These are phyloP conservation scores for Trichoderma breve DNA, from an alignment of 2,329 filamentous ascomycete genomes.

Conservation along the genomic window DNA sequence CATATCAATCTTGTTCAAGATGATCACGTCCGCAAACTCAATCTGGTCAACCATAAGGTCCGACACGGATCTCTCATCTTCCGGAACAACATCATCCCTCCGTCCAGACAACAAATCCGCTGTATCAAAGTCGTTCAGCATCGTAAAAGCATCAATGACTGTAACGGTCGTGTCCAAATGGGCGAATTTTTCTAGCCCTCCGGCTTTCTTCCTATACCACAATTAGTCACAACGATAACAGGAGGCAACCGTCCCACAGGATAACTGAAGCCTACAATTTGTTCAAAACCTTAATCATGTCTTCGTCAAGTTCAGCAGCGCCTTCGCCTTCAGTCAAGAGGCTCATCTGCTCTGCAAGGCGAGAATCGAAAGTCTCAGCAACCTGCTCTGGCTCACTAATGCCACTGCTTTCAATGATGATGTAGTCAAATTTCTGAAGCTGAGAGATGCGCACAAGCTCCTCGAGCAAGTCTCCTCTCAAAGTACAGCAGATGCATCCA, in stretches of 20 bases:
- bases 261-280: constrained; percentile 32
- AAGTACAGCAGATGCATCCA: constrained; percentile 73
- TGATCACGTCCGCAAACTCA: constrained; percentile 71
- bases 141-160: constrained; percentile 70
- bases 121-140: constrained; percentile 71
- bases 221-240: neutral
- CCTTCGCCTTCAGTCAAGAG: constrained; percentile 33
- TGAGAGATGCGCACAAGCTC: constrained; percentile 64
- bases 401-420: constrained; percentile 69
- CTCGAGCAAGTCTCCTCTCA: constrained; percentile 67
- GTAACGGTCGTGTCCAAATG: constrained; percentile 70
- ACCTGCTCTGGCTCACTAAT: constrained; percentile 74
- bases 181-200: constrained; percentile 64
- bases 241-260: rapidly evolving
- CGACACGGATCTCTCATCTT: constrained; percentile 72
- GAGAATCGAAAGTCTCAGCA: constrained; percentile 67
- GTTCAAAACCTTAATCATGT: constrained; percentile 37
- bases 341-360: constrained; percentile 49
- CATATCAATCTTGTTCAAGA: constrained; percentile 69
- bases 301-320: constrained; percentile 34
- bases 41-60: constrained; percentile 76
- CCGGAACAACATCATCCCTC: constrained; percentile 58
- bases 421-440: constrained; percentile 64
- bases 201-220: constrained; percentile 46
- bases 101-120: constrained; percentile 64